Evolutionary conservation across 768 basidiomycete genomes (phyloP), one percentile per base, ranked within the genome.

Genomic region (Suillus lakei): DNA sequence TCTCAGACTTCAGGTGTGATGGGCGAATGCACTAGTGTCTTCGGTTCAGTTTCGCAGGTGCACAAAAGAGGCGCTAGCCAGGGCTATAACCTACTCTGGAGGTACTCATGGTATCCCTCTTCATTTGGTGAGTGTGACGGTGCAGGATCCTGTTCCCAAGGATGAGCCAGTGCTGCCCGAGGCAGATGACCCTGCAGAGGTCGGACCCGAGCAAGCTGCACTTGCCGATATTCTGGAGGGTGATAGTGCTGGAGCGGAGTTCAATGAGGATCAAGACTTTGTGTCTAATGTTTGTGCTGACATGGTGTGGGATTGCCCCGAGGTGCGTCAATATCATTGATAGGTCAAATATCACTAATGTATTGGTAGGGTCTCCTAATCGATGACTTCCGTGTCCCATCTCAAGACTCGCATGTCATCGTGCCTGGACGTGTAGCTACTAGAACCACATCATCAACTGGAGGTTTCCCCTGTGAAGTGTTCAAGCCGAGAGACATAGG

Each of bases 11-110:
- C 67, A 73, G 53, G 30, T 38, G 1, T 63, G 41, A 41, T 77
- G 74, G 77, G 18, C 65, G 0, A 77, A 63, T 39, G 50, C 67
- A 1, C 51, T 73, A 3, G 67, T 61, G 9, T 68, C 70, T 2
- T 4, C 23, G 0, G 28, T 39, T 51, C 61, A 21, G n/a, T 71
- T 69, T 38, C 13, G 61, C 2, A 59, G 36, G 3, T 69, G 72
- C 18, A 60, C 67, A 3, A 21, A 46, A 2, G 67, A 65, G 21
- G 62, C 70, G 1, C 59, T 43, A 26, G n/a, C 48, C 4, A 15
- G 64, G 2, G 62, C 68, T 23, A 18, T 23, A 3, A 1, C 5
- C 2, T 53, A 67, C n/a, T 62, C 60, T 13, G 60, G 54, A 23
- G 59, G 26, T 51, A 2, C 50, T 51, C 50, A 28, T 1, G 2